Percentiles rank a stretch among this genome's conserved stretches.
Conservation (phyloP, 352 stramenopile species). For the Phytophthora pisi region DNA sequence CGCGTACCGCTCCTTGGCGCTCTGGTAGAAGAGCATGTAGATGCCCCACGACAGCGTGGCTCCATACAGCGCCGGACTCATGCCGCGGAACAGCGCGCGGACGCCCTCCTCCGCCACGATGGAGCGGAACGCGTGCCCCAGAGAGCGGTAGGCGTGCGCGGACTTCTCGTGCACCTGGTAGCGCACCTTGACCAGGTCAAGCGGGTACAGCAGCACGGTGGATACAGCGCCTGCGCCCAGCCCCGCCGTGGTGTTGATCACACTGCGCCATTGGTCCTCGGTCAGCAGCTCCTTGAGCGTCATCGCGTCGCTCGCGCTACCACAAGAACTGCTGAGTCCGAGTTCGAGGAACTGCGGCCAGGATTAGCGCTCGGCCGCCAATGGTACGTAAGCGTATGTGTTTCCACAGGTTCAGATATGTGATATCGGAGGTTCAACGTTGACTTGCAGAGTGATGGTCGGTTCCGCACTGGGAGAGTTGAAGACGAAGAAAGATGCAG, state of each 20-base stretch:
- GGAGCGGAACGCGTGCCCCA: conserved; percentile 73
- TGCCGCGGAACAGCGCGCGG: conserved; percentile 91
- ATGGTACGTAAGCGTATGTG: conserved; percentile 14
- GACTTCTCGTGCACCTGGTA: conserved; percentile 96
- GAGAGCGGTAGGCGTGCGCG: conserved; percentile 64
- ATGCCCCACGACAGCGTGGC: conserved; percentile 96
- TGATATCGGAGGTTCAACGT: conserved; percentile 34
- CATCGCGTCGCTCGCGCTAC: conserved; percentile 14
- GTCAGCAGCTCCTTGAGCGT: conserved; percentile 57
- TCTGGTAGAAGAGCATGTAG: conserved; percentile 99
- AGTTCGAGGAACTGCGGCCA: conserved; percentile 20
- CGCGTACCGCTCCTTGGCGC: conserved; percentile 89
- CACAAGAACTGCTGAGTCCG: conserved; percentile 3
- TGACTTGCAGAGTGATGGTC: conserved; percentile 26
- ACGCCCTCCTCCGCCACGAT: conserved; percentile 90
- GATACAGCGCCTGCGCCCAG: conserved; percentile 81
- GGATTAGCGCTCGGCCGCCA: conserved; percentile 3
- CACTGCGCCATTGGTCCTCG: conserved; percentile 68
- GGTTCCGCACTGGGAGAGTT: conserved; percentile 1
- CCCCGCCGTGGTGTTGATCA: conserved; percentile 70
- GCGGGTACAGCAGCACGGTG: conserved; percentile 92
- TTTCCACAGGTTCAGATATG: conserved; percentile 14
- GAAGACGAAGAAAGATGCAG: too few relatives aligned
- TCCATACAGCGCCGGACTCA: conserved; percentile 95
- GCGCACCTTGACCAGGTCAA: conserved; percentile 97